These are phyloP conservation scores for Patellaria atrata DNA, from an alignment of 495 filamentous ascomycete species.

Conservation along the genomic window DNA sequence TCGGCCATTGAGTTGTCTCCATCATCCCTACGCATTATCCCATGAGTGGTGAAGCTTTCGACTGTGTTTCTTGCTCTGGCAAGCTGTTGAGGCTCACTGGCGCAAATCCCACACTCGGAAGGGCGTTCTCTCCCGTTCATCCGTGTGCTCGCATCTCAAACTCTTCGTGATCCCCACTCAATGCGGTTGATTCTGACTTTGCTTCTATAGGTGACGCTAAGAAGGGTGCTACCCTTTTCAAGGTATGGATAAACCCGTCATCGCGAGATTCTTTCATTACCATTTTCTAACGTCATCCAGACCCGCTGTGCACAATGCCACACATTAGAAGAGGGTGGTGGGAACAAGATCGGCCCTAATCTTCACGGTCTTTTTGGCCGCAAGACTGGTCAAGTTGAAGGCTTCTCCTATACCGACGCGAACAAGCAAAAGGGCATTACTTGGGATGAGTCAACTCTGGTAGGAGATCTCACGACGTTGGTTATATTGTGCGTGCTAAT, in stretches of 20 bases:
- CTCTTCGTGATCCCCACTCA: neutral
- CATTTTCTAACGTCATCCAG: constrained; percentile 26
- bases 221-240: constrained; percentile 99
- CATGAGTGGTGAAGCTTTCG: too few relatives aligned
- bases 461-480: constrained; percentile 30
- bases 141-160: neutral
- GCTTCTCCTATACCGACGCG: constrained; percentile 96
- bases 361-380: constrained; percentile 96
- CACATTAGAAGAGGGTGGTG: constrained; percentile 70
- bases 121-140: neutral
- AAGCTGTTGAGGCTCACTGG: neutral
- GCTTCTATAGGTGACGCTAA: constrained; percentile 60
- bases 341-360: constrained; percentile 96
- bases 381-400: constrained; percentile 78
- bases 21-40: too few relatives aligned
- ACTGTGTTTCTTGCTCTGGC: neutral
- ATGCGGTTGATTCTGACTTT: constrained; percentile 24
- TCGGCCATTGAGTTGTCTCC: too few relatives aligned
- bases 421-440: constrained; percentile 91
- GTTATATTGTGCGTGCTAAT: neutral
- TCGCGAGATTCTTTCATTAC: neutral
- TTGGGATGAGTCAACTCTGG: constrained; percentile 80
- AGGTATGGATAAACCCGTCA: constrained; percentile 33
- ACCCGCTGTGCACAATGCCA: constrained; percentile 98
- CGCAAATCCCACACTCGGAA: too few relatives aligned